Conservation (phyloP, 208 protist species). For the Trypanosoma melophagium region DNA sequence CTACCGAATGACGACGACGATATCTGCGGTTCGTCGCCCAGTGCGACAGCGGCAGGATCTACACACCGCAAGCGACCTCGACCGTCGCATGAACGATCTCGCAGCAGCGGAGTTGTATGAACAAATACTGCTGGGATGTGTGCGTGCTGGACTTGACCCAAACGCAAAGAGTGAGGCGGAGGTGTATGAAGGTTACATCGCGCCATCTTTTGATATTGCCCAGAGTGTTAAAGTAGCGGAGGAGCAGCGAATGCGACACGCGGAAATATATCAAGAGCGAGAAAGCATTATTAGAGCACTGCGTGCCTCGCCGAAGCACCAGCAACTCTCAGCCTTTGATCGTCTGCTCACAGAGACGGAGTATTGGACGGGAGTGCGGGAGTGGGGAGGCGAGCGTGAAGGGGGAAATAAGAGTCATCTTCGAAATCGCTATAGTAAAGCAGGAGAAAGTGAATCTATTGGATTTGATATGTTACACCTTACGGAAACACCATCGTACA, state of each 20-base stretch:
- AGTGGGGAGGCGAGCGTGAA: constrained; percentile 43
- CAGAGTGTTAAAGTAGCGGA: constrained; percentile 38
- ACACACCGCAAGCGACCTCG: constrained; percentile 41
- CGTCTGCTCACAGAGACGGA: constrained; percentile 78
- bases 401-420: constrained; percentile 24
- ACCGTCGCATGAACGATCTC: constrained; percentile 80
- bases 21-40: neutral
- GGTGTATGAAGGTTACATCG: constrained; percentile 71
- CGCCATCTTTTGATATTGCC: constrained; percentile 53
- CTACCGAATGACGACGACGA: neutral
- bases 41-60: constrained; percentile 77
- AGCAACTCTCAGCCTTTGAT: constrained; percentile 65
- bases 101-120: constrained; percentile 77
- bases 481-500: constrained; percentile 86
- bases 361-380: constrained; percentile 84
- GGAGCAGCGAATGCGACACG: constrained; percentile 35
- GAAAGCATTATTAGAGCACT: constrained; percentile 67
- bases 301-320: constrained; percentile 62
- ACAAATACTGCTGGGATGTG: constrained; percentile 68
- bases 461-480: constrained; percentile 69
- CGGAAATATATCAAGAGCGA: constrained; percentile 54
- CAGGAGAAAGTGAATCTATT: constrained; percentile 42
- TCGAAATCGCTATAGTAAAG: constrained; percentile 18
- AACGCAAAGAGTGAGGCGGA: constrained; percentile 60
- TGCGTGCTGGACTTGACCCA: constrained; percentile 66